Evolutionary conservation across 192 early-diverging fungal genomes (phyloP).

Genomic region (Pecoramyces ruminantium): DNA sequence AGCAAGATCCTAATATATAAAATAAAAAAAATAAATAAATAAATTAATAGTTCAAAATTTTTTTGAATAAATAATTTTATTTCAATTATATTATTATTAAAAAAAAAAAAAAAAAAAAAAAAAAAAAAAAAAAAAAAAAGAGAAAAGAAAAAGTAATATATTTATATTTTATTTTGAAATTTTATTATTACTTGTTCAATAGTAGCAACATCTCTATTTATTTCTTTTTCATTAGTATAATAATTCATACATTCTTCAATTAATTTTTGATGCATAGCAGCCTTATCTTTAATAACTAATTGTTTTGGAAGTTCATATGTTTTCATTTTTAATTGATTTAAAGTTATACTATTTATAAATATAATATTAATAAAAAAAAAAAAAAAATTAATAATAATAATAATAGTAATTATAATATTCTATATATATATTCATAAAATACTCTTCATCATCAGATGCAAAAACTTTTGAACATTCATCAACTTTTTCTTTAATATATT

Average conservation of each 20-base stretch:
- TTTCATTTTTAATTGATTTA: neutral
- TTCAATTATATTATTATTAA: too few species aligned
- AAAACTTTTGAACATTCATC: constrained; percentile 54
- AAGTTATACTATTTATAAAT: neutral
- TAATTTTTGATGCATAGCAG: neutral
- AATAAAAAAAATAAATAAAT: too few species aligned
- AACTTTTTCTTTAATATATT: constrained; percentile 61
- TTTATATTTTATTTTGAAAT: too few species aligned
- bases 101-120: too few species aligned
- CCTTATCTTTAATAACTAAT: neutral
- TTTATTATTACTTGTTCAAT: neutral
- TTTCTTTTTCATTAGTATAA: neutral
- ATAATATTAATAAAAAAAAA: too few species aligned
- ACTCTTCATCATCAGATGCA: constrained; percentile 1
- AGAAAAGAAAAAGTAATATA: too few species aligned
- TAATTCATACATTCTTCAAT: neutral
- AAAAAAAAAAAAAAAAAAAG: too few species aligned
- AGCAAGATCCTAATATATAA: neutral
- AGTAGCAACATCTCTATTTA: neutral
- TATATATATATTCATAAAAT: neutral
- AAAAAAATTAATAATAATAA: too few species aligned
- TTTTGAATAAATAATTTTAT: too few species aligned
- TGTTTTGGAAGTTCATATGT: neutral
- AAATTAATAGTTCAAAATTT: too few species aligned
- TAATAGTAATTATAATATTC: neutral